Conservation (phyloP, 371 early-diverging fungal species). For the Choanephora cucurbitarum region DNA sequence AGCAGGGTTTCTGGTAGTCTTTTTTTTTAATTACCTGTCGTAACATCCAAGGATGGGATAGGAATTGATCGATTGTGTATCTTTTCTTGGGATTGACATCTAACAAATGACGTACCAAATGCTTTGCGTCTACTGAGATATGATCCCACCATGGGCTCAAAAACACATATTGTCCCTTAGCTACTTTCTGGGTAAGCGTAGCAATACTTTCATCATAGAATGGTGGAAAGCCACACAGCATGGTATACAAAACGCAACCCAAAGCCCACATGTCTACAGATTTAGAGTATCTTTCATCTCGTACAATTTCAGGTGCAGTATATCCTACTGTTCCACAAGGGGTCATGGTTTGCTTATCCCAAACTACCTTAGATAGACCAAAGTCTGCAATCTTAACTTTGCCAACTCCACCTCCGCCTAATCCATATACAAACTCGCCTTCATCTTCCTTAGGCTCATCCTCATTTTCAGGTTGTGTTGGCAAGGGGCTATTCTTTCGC, state of each 20-base stretch:
- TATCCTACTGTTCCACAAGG: slow-evolving; percentile 93
- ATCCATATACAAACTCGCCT: slow-evolving; percentile 68
- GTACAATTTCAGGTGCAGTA: slow-evolving; percentile 91
- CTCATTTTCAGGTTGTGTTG: slow-evolving; percentile 35
- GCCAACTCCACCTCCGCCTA: slow-evolving; percentile 84
- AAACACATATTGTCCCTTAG: slow-evolving; percentile 73
- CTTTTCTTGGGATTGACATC: slow-evolving; percentile 82
- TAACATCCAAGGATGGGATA: slow-evolving; percentile 32
- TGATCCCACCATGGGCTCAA: slow-evolving; percentile 91
- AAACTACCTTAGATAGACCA: slow-evolving; percentile 81
- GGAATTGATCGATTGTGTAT: slow-evolving; percentile 81
- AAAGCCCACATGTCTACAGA: slow-evolving; percentile 94
- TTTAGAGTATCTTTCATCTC: slow-evolving; percentile 79
- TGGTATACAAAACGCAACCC: slow-evolving; percentile 89
- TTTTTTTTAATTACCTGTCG: not conserved
- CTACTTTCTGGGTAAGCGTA: slow-evolving; percentile 75
- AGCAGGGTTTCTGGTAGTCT: not conserved
- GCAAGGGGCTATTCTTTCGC: slow-evolving; percentile 38
- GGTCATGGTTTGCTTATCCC: slow-evolving; percentile 81
- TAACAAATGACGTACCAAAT: slow-evolving; percentile 81
- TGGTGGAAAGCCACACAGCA: slow-evolving; percentile 90
- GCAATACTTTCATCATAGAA: slow-evolving; percentile 85
- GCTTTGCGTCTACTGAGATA: slow-evolving; percentile 72
- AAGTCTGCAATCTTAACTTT: slow-evolving; percentile 87
- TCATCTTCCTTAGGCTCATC: slow-evolving; percentile 72